Evolutionary conservation across 345 rosid genomes (phyloP), one percentile per base, ranked within the genome.

Genomic region (Pelargonium nanum): DNA sequence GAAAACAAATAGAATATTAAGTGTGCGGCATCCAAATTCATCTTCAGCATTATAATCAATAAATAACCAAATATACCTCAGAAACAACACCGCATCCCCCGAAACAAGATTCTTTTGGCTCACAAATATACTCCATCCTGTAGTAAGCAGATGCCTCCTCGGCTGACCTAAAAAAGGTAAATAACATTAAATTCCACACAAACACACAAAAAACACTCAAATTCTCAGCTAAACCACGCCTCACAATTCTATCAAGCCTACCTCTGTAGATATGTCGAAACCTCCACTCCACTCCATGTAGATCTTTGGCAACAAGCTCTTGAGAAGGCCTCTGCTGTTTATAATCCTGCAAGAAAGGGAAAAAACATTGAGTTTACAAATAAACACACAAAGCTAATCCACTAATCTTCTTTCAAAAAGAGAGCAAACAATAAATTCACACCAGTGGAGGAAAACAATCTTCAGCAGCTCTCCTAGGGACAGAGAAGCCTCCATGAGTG

Each of bases 71-170:
- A 28, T 28, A 40, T 40, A 91, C 98, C 98, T 85, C 60, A 91
- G 74, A 61, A 88, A 91, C 40, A 92, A 87, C 60, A 92, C 95
- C 2, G 98, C 91, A 72, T 92, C 98, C 34, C 98, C 98, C 24
- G 89, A 84, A 69, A 82, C 91, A 30, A 92, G 96, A 74, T 80
- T 83, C 80, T 88, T 92, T 75, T 87, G 95, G 75, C 87, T 83
- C 67, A 88, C 98, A 57, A 92, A 92, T 62, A 86, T 69, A 70
- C 96, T 92, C 98, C 98, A 92, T 56, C 96, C 98, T 4, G 96
- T 89, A 4, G 96, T 89, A 60, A 92, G 98, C 60, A 92, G 83
- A 83, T 92, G 98, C 73, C 98, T 76, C 79, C 94, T 89, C 60
- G 98, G 98, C 73, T 92, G 98, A 67, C 98, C 98, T 92, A 77